phyloP scores from a whole-genome alignment of 2,329 filamentous ascomycete species.

The Drechslerella stenobrocha region DNA sequence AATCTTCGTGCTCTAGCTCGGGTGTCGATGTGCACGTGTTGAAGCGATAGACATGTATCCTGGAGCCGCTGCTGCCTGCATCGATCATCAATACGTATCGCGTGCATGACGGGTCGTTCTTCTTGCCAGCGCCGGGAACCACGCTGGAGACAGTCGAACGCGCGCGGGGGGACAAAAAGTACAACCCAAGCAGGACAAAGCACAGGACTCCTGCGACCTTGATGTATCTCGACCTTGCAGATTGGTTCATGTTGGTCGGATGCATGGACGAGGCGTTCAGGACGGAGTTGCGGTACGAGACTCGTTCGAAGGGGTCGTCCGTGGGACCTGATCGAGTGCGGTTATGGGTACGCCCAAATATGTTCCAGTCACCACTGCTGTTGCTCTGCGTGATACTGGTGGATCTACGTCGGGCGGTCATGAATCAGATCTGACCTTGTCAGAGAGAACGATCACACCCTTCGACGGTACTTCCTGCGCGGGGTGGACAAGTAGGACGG shows the following conservation, averaged over 20 bases:
- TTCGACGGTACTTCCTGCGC: conserved; percentile 24
- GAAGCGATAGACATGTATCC: conserved; percentile 98
- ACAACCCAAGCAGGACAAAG: conserved; percentile 51
- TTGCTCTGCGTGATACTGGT: conserved; percentile 45
- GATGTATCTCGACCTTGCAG: conserved; percentile 50
- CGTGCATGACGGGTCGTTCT: conserved; percentile 29
- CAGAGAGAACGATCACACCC: conserved; percentile 21
- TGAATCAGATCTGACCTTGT: conserved; percentile 22
- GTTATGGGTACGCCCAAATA: conserved; percentile 42
- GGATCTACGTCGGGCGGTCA: conserved; percentile 45
- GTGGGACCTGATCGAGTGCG: conserved; percentile 41
- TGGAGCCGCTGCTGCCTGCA: conserved; percentile 93
- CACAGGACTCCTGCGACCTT: conserved; percentile 51
- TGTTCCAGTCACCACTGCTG: conserved; percentile 38
- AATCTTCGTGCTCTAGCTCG: conserved; percentile 87
- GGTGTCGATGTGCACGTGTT: conserved; percentile 98
- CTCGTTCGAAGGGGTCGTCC: conserved; percentile 48
- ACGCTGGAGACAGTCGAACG: conserved; percentile 11
- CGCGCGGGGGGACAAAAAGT: conserved; percentile 46
- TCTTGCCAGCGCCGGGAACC: conserved; percentile 15
- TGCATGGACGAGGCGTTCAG: conserved; percentile 34
- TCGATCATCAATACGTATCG: conserved; percentile 96
- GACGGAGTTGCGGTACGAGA: conserved; percentile 34
- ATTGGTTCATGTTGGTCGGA: conserved; percentile 38
- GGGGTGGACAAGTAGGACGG: conserved; percentile 24